These are phyloP conservation scores for Dorcoceras hygrometricum DNA, from an alignment of 257 asterid genomes.

Conservation along the genomic window DNA sequence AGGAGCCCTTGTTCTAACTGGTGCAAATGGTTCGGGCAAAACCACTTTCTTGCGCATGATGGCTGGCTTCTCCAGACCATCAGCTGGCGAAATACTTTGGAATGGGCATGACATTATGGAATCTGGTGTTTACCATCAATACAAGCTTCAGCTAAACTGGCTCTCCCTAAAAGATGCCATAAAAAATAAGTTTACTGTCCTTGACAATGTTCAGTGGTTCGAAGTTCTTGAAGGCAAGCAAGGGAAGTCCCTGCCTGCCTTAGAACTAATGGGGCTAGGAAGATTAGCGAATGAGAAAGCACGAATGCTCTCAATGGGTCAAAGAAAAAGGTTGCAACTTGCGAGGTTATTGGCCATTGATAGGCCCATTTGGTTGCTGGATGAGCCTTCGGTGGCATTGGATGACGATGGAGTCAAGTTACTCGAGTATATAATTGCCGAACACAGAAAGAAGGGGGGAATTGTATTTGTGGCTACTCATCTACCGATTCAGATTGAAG, in stretches of 20 bases:
- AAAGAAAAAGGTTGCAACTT: constrained; percentile 72
- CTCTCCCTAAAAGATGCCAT: constrained; percentile 72
- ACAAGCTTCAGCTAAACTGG: constrained; percentile 85
- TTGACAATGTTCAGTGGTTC: constrained; percentile 79
- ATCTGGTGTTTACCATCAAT: constrained; percentile 73
- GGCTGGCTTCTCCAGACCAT: constrained; percentile 79
- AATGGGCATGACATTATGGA: constrained; percentile 73
- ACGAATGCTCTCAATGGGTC: constrained; percentile 84
- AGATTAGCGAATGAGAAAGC: constrained; percentile 67
- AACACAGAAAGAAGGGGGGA: constrained; percentile 77
- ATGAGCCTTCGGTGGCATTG: constrained; percentile 86
- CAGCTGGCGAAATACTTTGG: constrained; percentile 86
- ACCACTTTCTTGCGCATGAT: constrained; percentile 75
- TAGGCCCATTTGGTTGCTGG: constrained; percentile 86
- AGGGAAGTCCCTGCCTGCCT: constrained; percentile 65
- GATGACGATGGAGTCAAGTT: constrained; percentile 73
- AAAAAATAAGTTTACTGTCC: constrained; percentile 62
- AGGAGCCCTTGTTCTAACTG: constrained; percentile 64
- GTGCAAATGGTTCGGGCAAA: constrained; percentile 86
- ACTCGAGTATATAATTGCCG: constrained; percentile 60
- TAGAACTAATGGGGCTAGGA: constrained; percentile 87
- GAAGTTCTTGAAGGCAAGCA: constrained; percentile 83
- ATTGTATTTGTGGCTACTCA: constrained; percentile 63
- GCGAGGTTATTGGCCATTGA: constrained; percentile 81
- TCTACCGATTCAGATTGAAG: constrained; percentile 56